Conservation (phyloP, 176 grass and related monocot genomes). For the Alopecurus myosuroides region DNA sequence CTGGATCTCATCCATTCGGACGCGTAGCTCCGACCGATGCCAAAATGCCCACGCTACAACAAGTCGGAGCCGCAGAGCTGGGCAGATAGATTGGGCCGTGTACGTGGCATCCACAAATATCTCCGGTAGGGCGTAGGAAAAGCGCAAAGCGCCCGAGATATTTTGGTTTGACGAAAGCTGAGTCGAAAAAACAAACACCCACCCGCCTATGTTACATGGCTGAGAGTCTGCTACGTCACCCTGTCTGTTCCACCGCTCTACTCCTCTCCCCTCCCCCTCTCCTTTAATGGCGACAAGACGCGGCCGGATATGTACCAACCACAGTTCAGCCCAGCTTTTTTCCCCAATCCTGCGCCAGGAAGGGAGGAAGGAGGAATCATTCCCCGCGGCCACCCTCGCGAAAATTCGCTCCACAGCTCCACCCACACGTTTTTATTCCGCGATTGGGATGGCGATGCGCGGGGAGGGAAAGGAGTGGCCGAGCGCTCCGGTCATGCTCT, state of each 20-base stretch:
- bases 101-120: neutral
- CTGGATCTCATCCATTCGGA: neutral
- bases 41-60: neutral
- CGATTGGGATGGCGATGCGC: constrained; percentile 15
- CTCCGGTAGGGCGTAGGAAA: neutral
- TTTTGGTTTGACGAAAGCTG: neutral
- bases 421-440: constrained; percentile 29
- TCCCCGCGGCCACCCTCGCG: neutral
- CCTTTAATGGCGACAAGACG: constrained; percentile 30
- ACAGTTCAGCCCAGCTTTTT: neutral
- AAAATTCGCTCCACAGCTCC: neutral
- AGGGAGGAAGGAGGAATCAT: neutral
- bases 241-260: neutral
- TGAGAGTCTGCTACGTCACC: constrained; percentile 25
- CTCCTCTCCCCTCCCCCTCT: neutral
- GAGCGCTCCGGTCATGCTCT: neutral
- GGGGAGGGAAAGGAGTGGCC: constrained; percentile 18
- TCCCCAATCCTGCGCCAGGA: neutral
- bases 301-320: neutral
- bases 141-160: constrained; percentile 19
- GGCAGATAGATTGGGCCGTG: neutral
- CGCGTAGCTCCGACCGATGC: neutral
- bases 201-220: neutral
- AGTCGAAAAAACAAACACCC: neutral
- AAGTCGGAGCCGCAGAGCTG: neutral